Evolutionary conservation across 1,139 yeast genomes (phyloP), one percentile per base, ranked within the genome.

Genomic region (Suhomyces maxii): DNA sequence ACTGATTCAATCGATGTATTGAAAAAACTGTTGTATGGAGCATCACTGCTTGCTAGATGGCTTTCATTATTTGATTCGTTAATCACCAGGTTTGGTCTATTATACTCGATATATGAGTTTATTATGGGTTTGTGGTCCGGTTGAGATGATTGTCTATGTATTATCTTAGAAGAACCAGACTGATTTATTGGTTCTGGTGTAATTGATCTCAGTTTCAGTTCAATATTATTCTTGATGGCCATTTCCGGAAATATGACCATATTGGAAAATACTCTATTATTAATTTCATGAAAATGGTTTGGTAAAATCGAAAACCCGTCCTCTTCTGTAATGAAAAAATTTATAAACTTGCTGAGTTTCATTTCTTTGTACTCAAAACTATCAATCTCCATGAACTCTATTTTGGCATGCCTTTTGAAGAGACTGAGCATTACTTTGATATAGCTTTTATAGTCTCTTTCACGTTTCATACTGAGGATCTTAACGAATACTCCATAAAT

Each of bases 401-500:
- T 53, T n/a, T 48, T 47, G 3, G 48, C 49, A 28, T 60, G 63
- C 36, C 53, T 56, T 44, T 66, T 67, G 51, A 56, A 69, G 31
- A 64, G 43, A 7, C 50, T 51, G 6, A 68, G 42, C 64, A 69
- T 58, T 7, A 67, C 49, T 37, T 50, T 49, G 30, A 55, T 45
- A 46, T 62, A 64, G 13, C 34, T 39, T 10, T 26, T 18, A 25
- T 36, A 49, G 31, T 39, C 45, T 11, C 37, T 26, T 10, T 25
- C 30, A 9, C 11, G 23, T 26, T 49, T 57, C 34, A 55, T 49
- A 35, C 57, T 50, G 13, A 61, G 46, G 1, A 67, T 54, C 40
- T 63, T 66, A 25, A 65, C 53, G 42, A 68, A 65, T 2, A 59
- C 44, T 8, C 55, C 54, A 47, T 68, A 69, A 1, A 68, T 51